These are phyloP conservation scores for Trichocomaceae sp. DNA, from an alignment of 2,329 filamentous ascomycete genomes.

Conservation along the genomic window DNA sequence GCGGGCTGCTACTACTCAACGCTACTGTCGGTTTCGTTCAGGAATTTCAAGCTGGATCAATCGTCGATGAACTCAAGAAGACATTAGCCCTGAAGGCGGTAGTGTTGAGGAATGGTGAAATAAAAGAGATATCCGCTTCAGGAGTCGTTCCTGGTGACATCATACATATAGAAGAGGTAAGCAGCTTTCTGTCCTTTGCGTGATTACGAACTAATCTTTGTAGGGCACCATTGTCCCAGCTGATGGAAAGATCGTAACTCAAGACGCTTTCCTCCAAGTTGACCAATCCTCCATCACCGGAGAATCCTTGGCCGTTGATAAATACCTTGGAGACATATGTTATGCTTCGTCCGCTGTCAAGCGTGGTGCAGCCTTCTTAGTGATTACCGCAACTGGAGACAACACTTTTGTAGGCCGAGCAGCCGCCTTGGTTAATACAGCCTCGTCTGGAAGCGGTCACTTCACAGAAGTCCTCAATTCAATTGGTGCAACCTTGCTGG, in stretches of 20 bases:
- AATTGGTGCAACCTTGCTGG: constrained; percentile 72
- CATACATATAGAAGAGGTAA: constrained; percentile 71
- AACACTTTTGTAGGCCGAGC: constrained; percentile 85
- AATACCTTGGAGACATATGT: constrained; percentile 72
- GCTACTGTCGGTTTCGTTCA: constrained; percentile 80
- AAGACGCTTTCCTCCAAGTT: constrained; percentile 78
- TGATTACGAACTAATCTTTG: constrained; percentile 2
- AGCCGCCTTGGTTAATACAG: constrained; percentile 75
- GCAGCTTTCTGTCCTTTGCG: not conserved
- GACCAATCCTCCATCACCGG: constrained; percentile 90
- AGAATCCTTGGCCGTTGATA: constrained; percentile 86
- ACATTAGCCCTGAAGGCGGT: constrained; percentile 81
- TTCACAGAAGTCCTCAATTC: constrained; percentile 87
- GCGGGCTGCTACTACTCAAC: constrained; percentile 74
- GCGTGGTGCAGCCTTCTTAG: constrained; percentile 77
- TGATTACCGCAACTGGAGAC: constrained; percentile 79
- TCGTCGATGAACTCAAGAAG: constrained; percentile 87
- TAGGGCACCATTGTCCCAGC: constrained; percentile 81
- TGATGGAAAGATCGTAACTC: constrained; percentile 77
- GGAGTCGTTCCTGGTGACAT: constrained; percentile 88
- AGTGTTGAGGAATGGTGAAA: constrained; percentile 71
- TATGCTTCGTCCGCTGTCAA: constrained; percentile 85
- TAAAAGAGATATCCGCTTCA: constrained; percentile 72
- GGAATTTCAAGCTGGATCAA: constrained; percentile 82
- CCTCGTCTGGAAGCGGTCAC: constrained; percentile 68